Evolutionary conservation across 129 eudicot species (phyloP).

Genomic region (Pittosporum tobira): DNA sequence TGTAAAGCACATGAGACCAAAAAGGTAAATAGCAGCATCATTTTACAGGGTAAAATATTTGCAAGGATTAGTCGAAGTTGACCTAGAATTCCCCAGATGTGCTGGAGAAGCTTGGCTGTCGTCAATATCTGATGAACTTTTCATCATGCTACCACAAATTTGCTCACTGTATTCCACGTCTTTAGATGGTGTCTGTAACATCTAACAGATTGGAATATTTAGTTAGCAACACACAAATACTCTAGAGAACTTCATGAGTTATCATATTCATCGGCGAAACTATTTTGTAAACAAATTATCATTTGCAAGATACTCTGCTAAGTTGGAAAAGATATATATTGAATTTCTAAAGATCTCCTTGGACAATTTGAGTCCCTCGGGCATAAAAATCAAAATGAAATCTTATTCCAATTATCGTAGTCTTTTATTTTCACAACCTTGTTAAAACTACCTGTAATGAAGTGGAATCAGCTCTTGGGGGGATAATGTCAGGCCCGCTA

Average conservation of each 20-base stretch:
- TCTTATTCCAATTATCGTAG: too few relatives aligned
- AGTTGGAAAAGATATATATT: too few relatives aligned
- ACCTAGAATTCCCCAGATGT: conserved; percentile 38
- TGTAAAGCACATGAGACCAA: neutral
- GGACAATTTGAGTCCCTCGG: too few relatives aligned
- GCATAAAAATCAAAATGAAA: too few relatives aligned
- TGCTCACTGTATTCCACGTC: conserved; percentile 11
- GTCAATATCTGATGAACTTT: conserved; percentile 24
- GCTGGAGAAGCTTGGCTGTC: conserved; percentile 33
- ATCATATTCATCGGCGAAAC: too few relatives aligned
- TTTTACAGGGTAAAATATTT: neutral
- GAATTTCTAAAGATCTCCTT: too few relatives aligned
- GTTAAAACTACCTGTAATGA: conserved; percentile 32
- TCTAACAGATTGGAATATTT: too few relatives aligned
- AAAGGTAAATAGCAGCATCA: neutral
- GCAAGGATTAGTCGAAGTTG: neutral
- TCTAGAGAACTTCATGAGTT: too few relatives aligned
- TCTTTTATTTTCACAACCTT: neutral
- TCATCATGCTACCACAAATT: conserved; percentile 21
- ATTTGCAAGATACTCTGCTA: too few relatives aligned
- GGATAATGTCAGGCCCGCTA: conserved; percentile 25
- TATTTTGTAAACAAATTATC: too few relatives aligned
- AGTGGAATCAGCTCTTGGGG: conserved; percentile 19
- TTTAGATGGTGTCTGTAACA: conserved; percentile 36
- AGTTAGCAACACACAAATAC: too few relatives aligned